phyloP scores from a whole-genome alignment of 164 flowering plant species.

The Umbellularia californica region DNA sequence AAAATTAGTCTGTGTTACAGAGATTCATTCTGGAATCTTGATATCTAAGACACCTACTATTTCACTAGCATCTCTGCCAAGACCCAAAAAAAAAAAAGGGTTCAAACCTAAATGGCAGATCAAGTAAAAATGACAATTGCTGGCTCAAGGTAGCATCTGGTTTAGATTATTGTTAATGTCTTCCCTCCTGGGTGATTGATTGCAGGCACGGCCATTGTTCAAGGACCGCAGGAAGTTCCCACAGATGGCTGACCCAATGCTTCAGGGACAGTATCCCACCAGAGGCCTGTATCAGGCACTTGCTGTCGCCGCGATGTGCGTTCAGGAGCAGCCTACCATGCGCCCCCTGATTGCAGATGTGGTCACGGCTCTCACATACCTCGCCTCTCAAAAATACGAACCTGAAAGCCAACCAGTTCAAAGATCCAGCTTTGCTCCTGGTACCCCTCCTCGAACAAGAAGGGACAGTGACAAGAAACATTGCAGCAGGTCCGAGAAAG shows the following conservation, averaged over 20 bases:
- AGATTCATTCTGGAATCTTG: not conserved
- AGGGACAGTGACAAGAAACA: constrained; percentile 24
- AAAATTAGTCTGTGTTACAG: not conserved
- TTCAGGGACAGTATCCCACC: constrained; percentile 69
- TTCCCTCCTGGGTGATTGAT: constrained; percentile 2
- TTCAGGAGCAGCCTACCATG: constrained; percentile 82
- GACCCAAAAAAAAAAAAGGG: not conserved
- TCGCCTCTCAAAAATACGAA: constrained; percentile 59
- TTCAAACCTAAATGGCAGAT: not conserved
- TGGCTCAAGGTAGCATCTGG: not conserved
- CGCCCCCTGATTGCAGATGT: constrained; percentile 86
- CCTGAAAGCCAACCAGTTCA: constrained; percentile 45
- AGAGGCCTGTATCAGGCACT: constrained; percentile 88
- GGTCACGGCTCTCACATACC: constrained; percentile 76
- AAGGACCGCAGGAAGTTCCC: constrained; percentile 65
- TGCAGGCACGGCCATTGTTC: constrained; percentile 84
- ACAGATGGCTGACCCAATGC: constrained; percentile 77
- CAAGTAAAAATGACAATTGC: not conserved
- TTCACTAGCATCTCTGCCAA: too few species aligned
- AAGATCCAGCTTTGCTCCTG: constrained; percentile 32
- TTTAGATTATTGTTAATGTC: not conserved
- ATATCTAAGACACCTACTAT: too few species aligned
- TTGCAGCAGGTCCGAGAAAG: constrained; percentile 17
- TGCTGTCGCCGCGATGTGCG: constrained; percentile 93
- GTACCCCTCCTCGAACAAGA: constrained; percentile 42